Evolutionary conservation across 177 flowering plant genomes (phyloP).

Genomic region (Vitis hybrid): DNA sequence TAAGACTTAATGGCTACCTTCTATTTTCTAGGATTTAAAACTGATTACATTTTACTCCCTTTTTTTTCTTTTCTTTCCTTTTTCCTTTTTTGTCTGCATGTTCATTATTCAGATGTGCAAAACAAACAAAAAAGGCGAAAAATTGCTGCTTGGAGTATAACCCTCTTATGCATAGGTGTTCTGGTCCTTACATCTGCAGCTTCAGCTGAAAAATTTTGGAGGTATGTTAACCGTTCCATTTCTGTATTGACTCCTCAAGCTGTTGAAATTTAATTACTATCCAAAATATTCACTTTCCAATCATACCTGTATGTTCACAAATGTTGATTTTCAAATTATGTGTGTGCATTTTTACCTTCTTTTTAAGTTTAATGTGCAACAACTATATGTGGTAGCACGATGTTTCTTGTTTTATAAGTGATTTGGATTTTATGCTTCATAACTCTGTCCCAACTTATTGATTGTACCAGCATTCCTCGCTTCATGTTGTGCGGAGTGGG

Average conservation of each 20-base stretch:
- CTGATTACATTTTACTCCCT: neutral
- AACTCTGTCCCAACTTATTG: neutral
- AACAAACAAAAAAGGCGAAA: conserved; percentile 25
- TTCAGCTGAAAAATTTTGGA: conserved; percentile 31
- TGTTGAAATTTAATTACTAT: too few relatives aligned
- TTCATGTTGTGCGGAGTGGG: conserved; percentile 29
- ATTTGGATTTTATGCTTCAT: neutral
- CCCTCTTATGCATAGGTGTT: conserved; percentile 35
- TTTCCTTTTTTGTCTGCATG: neutral
- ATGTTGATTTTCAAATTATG: too few relatives aligned
- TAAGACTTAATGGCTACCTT: neutral
- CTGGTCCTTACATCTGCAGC: conserved; percentile 37
- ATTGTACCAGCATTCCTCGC: conserved; percentile 32
- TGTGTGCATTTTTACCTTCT: too few relatives aligned
- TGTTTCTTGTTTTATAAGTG: neutral
- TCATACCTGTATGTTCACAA: too few relatives aligned
- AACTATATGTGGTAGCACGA: too few relatives aligned
- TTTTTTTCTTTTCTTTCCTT: neutral
- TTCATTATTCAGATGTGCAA: conserved; percentile 21
- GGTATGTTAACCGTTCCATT: conserved; percentile 20
- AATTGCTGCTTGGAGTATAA: conserved; percentile 40
- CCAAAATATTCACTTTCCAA: too few relatives aligned
- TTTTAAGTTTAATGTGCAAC: too few relatives aligned
- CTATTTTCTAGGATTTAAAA: neutral
- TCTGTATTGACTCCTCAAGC: too few relatives aligned